These are phyloP conservation scores for Rhodotorula sp. DNA, from an alignment of 1,284 basidiomycete genomes.

Conservation along the genomic window DNA sequence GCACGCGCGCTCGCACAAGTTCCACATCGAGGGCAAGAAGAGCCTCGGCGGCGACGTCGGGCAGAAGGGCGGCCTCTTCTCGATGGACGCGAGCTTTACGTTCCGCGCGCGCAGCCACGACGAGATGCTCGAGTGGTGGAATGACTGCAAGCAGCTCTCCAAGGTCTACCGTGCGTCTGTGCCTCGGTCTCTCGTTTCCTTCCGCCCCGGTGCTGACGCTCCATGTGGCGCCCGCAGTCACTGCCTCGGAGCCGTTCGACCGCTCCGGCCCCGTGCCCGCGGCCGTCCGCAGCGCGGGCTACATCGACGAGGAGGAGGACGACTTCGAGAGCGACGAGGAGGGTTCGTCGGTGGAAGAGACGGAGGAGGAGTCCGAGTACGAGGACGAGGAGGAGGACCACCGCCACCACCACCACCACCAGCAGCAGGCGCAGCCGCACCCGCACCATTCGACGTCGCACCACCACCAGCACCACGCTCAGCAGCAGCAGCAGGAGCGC, in stretches of 20 bases:
- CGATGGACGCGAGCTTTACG: conserved; percentile 71
- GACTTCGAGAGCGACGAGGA: conserved; percentile 70
- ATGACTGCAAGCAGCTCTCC: conserved; percentile 94
- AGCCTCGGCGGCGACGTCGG: conserved; percentile 50
- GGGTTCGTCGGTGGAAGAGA: conserved; percentile 63
- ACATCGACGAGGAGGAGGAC: conserved; percentile 65
- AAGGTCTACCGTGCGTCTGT: conserved; percentile 67
- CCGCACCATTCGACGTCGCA: conserved; percentile 24
- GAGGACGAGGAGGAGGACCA: conserved; percentile 51
- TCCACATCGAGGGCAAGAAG: conserved; percentile 92
- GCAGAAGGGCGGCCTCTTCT: conserved; percentile 51
- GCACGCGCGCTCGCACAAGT: conserved; percentile 79
- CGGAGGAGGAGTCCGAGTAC: conserved; percentile 54
- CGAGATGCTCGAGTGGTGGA: conserved; percentile 99
- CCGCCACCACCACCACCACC: conserved; percentile 43
- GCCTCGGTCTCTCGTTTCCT: not conserved
- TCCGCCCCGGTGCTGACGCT: conserved; percentile 63
- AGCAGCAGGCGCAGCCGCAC: conserved; percentile 30
- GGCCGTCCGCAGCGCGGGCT: conserved; percentile 85
- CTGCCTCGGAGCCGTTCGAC: conserved; percentile 92
- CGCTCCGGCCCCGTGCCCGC: conserved; percentile 88
- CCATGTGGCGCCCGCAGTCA: conserved; percentile 55
- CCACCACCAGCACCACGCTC: conserved; percentile 42
- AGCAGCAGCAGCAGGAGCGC: conserved; percentile 51
- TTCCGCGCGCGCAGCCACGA: conserved; percentile 89